Percentiles rank a stretch among this genome's conserved stretches.
phyloP scores from a whole-genome alignment of 495 filamentous ascomycete genomes.

The Barbatosphaeria neglecta region DNA sequence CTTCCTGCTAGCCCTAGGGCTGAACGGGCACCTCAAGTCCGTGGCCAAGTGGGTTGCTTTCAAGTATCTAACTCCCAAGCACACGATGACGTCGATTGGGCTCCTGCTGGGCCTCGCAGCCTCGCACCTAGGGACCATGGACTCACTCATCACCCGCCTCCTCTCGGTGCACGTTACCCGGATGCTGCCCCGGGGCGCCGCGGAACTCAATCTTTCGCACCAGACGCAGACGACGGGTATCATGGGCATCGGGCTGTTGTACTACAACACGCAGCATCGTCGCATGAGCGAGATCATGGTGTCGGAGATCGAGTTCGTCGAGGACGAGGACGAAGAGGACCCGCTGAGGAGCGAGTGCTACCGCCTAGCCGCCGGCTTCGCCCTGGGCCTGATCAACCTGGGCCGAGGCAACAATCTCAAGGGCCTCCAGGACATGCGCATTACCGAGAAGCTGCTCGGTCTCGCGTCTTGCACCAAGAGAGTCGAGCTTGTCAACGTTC shows the following conservation, averaged over 20 bases:
- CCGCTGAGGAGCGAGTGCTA: slow-evolving; percentile 90
- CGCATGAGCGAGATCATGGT: slow-evolving; percentile 99
- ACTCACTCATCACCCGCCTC: slow-evolving; percentile 83
- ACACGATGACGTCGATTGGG: slow-evolving; percentile 97
- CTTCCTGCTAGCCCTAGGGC: slow-evolving; percentile 80
- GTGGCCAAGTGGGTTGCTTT: slow-evolving; percentile 97
- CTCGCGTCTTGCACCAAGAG: slow-evolving; percentile 80
- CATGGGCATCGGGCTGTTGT: slow-evolving; percentile 93
- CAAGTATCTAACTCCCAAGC: slow-evolving; percentile 95
- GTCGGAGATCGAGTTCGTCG: slow-evolving; percentile 84
- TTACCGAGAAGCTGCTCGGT: slow-evolving; percentile 75
- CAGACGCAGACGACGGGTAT: slow-evolving; percentile 94
- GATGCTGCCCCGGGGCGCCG: slow-evolving; percentile 82
- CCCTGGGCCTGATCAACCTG: slow-evolving; percentile 89
- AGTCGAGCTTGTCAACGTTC: slow-evolving; percentile 76
- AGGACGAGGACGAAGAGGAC: slow-evolving; percentile 56
- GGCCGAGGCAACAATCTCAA: slow-evolving; percentile 78
- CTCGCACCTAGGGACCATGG: slow-evolving; percentile 93
- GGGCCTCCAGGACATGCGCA: slow-evolving; percentile 86
- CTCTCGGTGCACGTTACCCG: slow-evolving; percentile 95
- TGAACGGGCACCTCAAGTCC: slow-evolving; percentile 87
- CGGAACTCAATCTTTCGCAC: slow-evolving; percentile 85
- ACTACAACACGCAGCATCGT: slow-evolving; percentile 90
- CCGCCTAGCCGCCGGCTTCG: slow-evolving; percentile 84
- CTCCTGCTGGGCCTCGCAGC: slow-evolving; percentile 84